Evolutionary conservation across 2,329 filamentous ascomycete species (phyloP).

Genomic region (Beauveria caledonica): DNA sequence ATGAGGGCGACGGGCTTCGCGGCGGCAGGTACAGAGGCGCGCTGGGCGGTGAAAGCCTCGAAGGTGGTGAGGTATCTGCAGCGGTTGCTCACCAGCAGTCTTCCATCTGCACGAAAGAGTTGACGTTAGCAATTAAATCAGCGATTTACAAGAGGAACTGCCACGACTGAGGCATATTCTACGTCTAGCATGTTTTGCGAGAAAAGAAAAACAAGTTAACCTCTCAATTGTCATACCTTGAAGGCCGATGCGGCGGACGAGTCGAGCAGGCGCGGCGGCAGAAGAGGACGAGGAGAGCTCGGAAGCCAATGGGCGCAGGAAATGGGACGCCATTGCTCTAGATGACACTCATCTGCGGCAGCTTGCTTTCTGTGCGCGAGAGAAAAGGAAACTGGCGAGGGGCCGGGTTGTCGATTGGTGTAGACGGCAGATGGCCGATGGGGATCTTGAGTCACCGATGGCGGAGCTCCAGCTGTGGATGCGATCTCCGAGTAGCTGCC

Average conservation of each 20-base stretch:
- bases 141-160: background rate
- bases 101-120: conserved; percentile 14
- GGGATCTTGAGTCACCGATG: conserved; percentile 9
- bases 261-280: conserved; percentile 14
- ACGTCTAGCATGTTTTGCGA: background rate
- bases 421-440: background rate
- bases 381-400: background rate
- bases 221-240: conserved; percentile 16
- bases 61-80: conserved; percentile 33
- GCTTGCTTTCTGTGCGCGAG: background rate
- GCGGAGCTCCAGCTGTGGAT: conserved; percentile 3
- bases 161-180: background rate
- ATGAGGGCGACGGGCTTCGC: conserved; percentile 29
- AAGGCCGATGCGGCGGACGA: conserved; percentile 19
- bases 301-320: conserved; percentile 26
- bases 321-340: conserved; percentile 26
- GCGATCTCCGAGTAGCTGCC: conserved; percentile 4
- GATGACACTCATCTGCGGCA: conserved; percentile 22
- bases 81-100: conserved; percentile 14
- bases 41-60: conserved; percentile 17
- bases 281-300: conserved; percentile 21
- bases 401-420: background rate
- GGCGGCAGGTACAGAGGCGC: conserved; percentile 20
- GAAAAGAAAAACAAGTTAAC: too few relatives aligned
- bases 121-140: conserved; percentile 2